Conservation (phyloP, 495 filamentous ascomycete genomes). For the Aspergillus bridgeri region DNA sequence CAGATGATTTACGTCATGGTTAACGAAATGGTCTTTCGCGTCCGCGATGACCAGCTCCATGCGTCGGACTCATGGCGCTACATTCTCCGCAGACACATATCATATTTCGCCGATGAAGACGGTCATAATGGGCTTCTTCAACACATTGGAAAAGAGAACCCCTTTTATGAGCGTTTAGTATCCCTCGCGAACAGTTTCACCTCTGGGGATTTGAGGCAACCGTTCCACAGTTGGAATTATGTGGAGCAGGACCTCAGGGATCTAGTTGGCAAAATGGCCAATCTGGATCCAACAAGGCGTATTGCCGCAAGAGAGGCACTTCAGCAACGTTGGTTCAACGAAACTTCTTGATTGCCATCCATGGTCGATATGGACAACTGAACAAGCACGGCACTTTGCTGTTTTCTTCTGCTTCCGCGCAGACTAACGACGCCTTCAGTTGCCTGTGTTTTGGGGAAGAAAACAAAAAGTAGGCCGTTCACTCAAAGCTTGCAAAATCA, state of each 20-base stretch:
- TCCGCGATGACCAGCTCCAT: constrained; percentile 19
- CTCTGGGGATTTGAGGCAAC: constrained; percentile 26
- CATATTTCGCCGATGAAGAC: constrained; percentile 45
- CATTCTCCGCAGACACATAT: constrained; percentile 41
- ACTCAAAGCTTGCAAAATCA: too few species aligned
- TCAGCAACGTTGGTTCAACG: constrained; percentile 15
- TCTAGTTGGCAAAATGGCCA: constrained; percentile 24
- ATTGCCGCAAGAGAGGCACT: constrained; percentile 21
- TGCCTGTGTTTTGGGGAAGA: too few species aligned
- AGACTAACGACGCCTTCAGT: too few species aligned
- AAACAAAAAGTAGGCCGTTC: too few species aligned
- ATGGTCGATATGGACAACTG: too few species aligned
- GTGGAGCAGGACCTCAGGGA: constrained; percentile 35
- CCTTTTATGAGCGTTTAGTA: constrained; percentile 27
- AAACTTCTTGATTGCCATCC: too few species aligned
- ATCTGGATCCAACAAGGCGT: constrained; percentile 21
- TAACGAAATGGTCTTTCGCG: constrained; percentile 25
- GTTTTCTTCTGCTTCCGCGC: too few species aligned
- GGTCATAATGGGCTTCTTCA: constrained; percentile 27
- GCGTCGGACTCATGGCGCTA: constrained; percentile 47
- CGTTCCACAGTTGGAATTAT: constrained; percentile 23
- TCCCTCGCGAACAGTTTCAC: constrained; percentile 30
- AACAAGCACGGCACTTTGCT: too few species aligned
- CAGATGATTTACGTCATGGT: constrained; percentile 30
- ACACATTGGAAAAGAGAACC: constrained; percentile 35